Evolutionary conservation across 192 early-diverging fungal genomes (phyloP).

Genomic region (Coemansia sp.): DNA sequence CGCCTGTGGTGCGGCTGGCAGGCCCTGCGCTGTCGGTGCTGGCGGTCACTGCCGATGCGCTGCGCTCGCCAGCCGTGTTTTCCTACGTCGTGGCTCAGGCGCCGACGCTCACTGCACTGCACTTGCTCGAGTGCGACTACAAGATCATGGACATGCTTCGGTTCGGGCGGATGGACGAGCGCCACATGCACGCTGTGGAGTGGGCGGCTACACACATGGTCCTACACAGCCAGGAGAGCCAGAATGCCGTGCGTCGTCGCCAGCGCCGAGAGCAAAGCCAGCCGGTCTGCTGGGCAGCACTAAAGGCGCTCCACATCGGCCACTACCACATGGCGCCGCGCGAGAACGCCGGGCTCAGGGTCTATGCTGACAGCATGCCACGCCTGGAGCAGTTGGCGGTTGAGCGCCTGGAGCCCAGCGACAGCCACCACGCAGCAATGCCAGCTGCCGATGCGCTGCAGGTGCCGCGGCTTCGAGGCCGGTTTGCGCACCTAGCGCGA

Average conservation of each 20-base stretch:
- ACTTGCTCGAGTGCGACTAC: slow-evolving; percentile 23
- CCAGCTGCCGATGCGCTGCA: slow-evolving; percentile 7
- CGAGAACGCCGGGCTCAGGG: slow-evolving; percentile 15
- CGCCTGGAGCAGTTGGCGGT: slow-evolving; percentile 3
- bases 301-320: slow-evolving; percentile 8
- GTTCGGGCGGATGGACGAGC: slow-evolving; percentile 13
- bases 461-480: slow-evolving; percentile 15
- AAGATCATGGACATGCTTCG: slow-evolving; percentile 19
- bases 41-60: slow-evolving; percentile 28
- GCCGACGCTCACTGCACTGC: slow-evolving; percentile 16
- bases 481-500: slow-evolving; percentile 6
- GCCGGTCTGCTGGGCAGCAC: neutral
- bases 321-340: slow-evolving; percentile 19
- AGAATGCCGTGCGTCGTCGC: neutral
- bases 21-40: slow-evolving; percentile 5
- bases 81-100: slow-evolving; percentile 22
- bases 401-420: slow-evolving; percentile 21
- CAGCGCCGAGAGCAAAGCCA: neutral
- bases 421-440: slow-evolving; percentile 16
- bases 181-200: slow-evolving; percentile 16
- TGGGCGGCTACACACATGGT: slow-evolving; percentile 14
- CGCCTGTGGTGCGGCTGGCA: neutral
- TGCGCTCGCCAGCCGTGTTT: slow-evolving; percentile 24
- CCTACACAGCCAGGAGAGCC: slow-evolving; percentile 10
- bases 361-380: slow-evolving; percentile 19